These are phyloP conservation scores for Penicillium canescens DNA, from an alignment of 495 filamentous ascomycete genomes.

Conservation along the genomic window DNA sequence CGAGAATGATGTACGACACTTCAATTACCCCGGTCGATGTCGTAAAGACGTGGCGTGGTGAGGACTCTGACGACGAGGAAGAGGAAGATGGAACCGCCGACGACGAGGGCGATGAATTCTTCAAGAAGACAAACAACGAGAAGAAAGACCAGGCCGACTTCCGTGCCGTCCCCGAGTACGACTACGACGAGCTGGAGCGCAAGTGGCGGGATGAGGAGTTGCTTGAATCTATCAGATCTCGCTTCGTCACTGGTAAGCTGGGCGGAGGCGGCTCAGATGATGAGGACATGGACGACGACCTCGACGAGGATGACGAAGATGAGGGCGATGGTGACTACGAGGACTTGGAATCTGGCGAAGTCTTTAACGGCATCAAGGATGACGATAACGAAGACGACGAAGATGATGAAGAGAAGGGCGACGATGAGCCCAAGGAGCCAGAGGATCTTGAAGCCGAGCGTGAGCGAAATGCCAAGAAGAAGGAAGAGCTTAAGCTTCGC, in stretches of 20 bases:
- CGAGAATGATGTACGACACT: slow-evolving; percentile 85
- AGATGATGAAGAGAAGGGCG: slow-evolving; percentile 28
- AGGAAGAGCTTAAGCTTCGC: slow-evolving; percentile 89
- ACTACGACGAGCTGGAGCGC: slow-evolving; percentile 76
- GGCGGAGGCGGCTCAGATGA: slow-evolving; percentile 42
- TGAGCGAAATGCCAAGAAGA: slow-evolving; percentile 83
- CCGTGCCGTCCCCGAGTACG: slow-evolving; percentile 72
- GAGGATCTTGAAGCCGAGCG: slow-evolving; percentile 76
- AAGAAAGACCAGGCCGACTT: slow-evolving; percentile 70
- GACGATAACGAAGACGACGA: slow-evolving; percentile 28
- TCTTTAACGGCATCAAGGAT: slow-evolving; percentile 44
- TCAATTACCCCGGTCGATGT: slow-evolving; percentile 73
- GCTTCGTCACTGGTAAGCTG: slow-evolving; percentile 72
- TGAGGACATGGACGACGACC: slow-evolving; percentile 48
- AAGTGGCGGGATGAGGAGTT: slow-evolving; percentile 84
- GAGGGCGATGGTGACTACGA: slow-evolving; percentile 91
- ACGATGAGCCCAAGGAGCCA: slow-evolving; percentile 31
- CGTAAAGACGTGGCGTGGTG: slow-evolving; percentile 75
- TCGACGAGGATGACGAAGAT: slow-evolving; percentile 48
- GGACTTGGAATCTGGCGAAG: slow-evolving; percentile 80
- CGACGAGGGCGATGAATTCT: slow-evolving; percentile 79
- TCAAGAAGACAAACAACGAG: slow-evolving; percentile 68
- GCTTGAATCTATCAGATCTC: slow-evolving; percentile 67
- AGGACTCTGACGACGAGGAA: slow-evolving; percentile 35
- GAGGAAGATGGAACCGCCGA: slow-evolving; percentile 52